Percentiles rank a stretch among this genome's conserved stretches.
These are phyloP conservation scores for Chlamydomonas reinhardtii DNA, from an alignment of 163 green algal genomes.

Conservation along the genomic window DNA sequence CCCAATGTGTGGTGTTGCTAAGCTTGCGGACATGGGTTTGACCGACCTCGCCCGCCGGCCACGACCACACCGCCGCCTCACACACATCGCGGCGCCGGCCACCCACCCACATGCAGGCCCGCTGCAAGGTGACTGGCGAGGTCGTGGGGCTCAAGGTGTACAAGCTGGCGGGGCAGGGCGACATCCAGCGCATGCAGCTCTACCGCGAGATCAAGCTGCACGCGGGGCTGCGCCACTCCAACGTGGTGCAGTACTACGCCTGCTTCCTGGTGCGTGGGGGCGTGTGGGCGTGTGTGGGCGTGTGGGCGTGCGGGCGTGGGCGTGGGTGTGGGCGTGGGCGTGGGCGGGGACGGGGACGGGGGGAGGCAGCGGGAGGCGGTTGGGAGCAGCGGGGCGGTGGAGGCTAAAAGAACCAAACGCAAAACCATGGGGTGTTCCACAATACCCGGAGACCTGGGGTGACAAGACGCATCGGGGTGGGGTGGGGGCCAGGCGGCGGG, in stretches of 20 bases:
- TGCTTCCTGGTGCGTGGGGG: conserved; percentile 59
- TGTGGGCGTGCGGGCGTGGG: background rate
- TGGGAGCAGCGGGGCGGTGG: no score
- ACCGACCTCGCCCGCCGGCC: no score
- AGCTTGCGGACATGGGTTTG: no score
- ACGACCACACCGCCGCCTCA: no score
- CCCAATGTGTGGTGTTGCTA: no score
- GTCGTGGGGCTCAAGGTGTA: conserved; percentile 66
- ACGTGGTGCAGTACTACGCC: conserved; percentile 70
- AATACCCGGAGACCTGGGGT: no score
- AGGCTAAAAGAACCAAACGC: no score
- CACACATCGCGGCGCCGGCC: no score
- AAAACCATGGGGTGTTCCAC: no score
- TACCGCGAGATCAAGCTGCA: conserved; percentile 71
- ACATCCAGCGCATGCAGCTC: conserved; percentile 67
- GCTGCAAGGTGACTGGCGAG: conserved; percentile 49
- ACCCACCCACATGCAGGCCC: conserved; percentile 4
- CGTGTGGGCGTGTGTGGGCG: background rate
- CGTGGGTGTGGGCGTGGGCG: no score
- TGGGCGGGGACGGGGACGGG: background rate
- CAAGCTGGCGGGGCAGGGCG: conserved; percentile 51
- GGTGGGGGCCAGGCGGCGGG: no score
- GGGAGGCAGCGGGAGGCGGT: background rate
- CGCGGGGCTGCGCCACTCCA: conserved; percentile 62
- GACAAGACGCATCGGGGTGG: no score